phyloP scores from a whole-genome alignment of 257 asterid genomes.

The Nemophila menziesii region DNA sequence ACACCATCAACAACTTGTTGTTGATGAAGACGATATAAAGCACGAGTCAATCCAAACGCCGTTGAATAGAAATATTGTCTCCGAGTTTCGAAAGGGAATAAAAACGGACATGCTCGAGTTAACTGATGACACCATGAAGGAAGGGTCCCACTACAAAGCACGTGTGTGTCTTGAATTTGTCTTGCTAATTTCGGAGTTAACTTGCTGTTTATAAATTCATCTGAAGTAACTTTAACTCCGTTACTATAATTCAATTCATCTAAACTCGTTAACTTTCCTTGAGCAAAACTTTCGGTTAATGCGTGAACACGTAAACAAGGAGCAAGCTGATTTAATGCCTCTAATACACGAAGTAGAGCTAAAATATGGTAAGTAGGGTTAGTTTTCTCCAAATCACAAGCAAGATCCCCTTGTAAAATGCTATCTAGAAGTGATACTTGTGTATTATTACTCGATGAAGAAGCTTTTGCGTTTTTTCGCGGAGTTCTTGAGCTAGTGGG shows the following conservation, averaged over 20 bases:
- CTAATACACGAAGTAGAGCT: constrained; percentile 79
- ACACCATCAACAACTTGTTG: constrained; percentile 96
- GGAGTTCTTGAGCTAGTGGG: constrained; percentile 38
- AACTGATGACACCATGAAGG: constrained; percentile 98
- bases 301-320: constrained; percentile 60
- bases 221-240: constrained; percentile 47
- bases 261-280: constrained; percentile 49
- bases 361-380: constrained; percentile 80
- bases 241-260: constrained; percentile 32
- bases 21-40: constrained; percentile 86
- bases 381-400: constrained; percentile 81
- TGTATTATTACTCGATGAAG: constrained; percentile 30
- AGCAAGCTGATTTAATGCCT: constrained; percentile 89
- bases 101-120: constrained; percentile 89
- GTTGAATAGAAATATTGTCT: constrained; percentile 97
- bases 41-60: constrained; percentile 94
- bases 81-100: constrained; percentile 91
- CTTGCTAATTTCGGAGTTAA: constrained; percentile 95
- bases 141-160: constrained; percentile 90
- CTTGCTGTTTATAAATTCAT: constrained; percentile 69
- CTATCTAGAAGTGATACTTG: constrained; percentile 72
- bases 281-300: constrained; percentile 53
- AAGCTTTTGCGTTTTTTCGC: constrained; percentile 49
- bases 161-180: constrained; percentile 96
- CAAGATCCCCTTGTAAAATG: constrained; percentile 86